Percentiles rank a stretch among this genome's conserved stretches.
phyloP scores from a whole-genome alignment of 768 basidiomycete species.

The Phlegmacium glaucopus region DNA sequence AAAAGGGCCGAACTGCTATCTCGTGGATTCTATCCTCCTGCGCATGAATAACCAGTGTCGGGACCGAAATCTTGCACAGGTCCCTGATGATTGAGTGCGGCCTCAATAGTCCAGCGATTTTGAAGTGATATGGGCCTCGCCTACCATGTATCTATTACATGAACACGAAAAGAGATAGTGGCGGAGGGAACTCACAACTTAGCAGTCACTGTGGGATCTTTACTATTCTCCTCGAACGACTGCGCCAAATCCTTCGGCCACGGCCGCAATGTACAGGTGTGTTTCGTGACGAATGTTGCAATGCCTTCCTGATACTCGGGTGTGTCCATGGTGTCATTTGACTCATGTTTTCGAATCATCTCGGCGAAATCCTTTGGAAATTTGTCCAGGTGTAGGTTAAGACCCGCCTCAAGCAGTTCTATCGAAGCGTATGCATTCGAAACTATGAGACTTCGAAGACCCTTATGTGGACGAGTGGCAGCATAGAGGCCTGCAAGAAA shows the following conservation, averaged over 20 bases:
- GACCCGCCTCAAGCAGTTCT: slow-evolving; percentile 23
- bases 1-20: slow-evolving; percentile 13
- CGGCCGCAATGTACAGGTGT: slow-evolving; percentile 29
- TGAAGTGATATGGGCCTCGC: slow-evolving; percentile 33
- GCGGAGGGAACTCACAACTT: slow-evolving; percentile 25
- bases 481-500: slow-evolving; percentile 18
- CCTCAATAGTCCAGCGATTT: slow-evolving; percentile 19
- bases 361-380: slow-evolving; percentile 24
- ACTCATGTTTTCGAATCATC: slow-evolving; percentile 29
- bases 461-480: slow-evolving; percentile 13
- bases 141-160: slow-evolving; percentile 13
- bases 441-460: slow-evolving; percentile 26
- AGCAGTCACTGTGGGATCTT: slow-evolving; percentile 29
- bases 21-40: slow-evolving; percentile 20
- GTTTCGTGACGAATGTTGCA: slow-evolving; percentile 26
- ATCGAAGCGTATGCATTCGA: slow-evolving; percentile 30
- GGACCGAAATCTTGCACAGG: slow-evolving; percentile 15
- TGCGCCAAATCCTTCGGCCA: slow-evolving; percentile 30
- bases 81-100: slow-evolving; percentile 19
- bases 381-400: slow-evolving; percentile 17
- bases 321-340: slow-evolving; percentile 10
- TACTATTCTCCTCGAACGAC: slow-evolving; percentile 20
- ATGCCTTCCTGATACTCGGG: slow-evolving; percentile 30
- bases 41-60: slow-evolving; percentile 20
- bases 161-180: neutral